phyloP scores from a whole-genome alignment of 306 rosid genomes.

The Rosa persica region DNA sequence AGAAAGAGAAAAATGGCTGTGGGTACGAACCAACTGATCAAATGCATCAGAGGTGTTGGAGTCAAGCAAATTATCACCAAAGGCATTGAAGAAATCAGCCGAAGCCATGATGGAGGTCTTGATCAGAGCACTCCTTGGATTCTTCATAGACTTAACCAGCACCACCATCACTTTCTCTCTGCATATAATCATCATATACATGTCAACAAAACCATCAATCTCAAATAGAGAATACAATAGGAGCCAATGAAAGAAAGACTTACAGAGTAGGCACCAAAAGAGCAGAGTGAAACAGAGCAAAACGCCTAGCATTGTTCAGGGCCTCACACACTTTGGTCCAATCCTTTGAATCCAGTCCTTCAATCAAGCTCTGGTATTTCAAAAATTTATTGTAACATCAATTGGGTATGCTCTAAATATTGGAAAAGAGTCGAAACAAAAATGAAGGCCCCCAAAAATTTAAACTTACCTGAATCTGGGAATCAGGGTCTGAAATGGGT shows the following conservation, averaged over 20 bases:
- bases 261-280: constrained; percentile 50
- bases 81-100: constrained; percentile 68
- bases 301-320: constrained; percentile 68
- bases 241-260: not conserved
- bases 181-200: constrained; percentile 10
- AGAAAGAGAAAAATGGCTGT: not conserved
- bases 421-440: not conserved
- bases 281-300: constrained; percentile 59
- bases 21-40: constrained; percentile 52
- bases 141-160: constrained; percentile 80
- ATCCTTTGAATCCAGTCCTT: constrained; percentile 67
- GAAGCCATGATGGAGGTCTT: constrained; percentile 97
- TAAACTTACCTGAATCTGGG: constrained; percentile 48
- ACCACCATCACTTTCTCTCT: constrained; percentile 69
- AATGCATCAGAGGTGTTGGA: constrained; percentile 54
- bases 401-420: constrained; percentile 5
- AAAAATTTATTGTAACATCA: not conserved
- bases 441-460: not conserved
- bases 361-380: constrained; percentile 54
- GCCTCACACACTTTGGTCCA: constrained; percentile 78
- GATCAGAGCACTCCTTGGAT: constrained; percentile 86
- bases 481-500: constrained; percentile 64
- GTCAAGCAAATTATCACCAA: constrained; percentile 69
- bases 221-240: not conserved
- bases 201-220: constrained; percentile 19